Percentiles rank a stretch among this genome's conserved stretches.
phyloP scores from a whole-genome alignment of 2,329 filamentous ascomycete genomes.

The Aspergillus phoenicis region DNA sequence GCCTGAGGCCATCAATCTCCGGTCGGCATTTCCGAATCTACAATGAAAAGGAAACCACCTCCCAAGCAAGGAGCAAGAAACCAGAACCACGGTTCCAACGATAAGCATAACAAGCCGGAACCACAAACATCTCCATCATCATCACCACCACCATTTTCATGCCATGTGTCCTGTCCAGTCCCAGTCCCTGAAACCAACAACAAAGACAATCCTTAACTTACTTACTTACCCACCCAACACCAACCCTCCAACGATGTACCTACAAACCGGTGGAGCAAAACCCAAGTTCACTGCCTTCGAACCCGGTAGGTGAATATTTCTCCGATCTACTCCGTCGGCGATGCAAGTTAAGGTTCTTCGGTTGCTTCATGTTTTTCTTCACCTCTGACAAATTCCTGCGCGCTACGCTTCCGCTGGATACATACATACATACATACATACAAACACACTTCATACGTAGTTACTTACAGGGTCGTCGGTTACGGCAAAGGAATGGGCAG shows the following conservation, averaged over 20 bases:
- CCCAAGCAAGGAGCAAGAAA: too few relatives aligned
- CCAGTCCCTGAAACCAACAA: neutral
- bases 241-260: neutral
- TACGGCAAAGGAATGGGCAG: too few relatives aligned
- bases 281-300: neutral
- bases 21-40: too few relatives aligned
- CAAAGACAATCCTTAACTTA: neutral
- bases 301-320: constrained; percentile 12
- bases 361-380: neutral
- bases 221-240: neutral
- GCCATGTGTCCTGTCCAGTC: neutral
- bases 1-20: too few relatives aligned
- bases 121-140: too few relatives aligned
- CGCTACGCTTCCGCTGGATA: neutral
- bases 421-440: neutral
- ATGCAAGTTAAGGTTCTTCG: constrained; percentile 13
- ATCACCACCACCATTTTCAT: neutral
- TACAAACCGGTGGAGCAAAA: neutral
- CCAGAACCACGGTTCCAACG: too few relatives aligned
- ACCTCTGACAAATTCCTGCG: neutral
- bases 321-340: constrained; percentile 10
- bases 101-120: too few relatives aligned
- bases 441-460: neutral
- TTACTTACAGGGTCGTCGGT: too few relatives aligned
- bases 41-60: too few relatives aligned